Evolutionary conservation across 2,329 filamentous ascomycete species (phyloP), one percentile per base, ranked within the genome.

Genomic region (Biscogniauxia mediterranea): DNA sequence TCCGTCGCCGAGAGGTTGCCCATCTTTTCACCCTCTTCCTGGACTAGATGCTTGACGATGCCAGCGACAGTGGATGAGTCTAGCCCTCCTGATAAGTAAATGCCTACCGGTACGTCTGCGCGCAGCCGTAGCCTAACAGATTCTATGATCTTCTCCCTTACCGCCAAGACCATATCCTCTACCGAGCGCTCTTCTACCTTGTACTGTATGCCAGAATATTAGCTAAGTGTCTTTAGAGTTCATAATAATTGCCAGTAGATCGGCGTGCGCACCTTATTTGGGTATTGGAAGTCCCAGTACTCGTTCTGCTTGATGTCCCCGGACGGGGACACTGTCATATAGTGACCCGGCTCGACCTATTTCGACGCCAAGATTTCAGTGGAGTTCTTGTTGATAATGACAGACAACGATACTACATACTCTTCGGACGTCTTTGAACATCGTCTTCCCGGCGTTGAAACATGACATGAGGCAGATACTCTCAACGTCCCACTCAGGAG

Each of bases 21-120:
- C n/a, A 84, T 71, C 42, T 75, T 72, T 21, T 77, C 72, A n/a
- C 79, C 76, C 55, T 81, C 71, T 54, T 82, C 74, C 50, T 77
- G 74, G n/a, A 80, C 76, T 1, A 86, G 75, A 61, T 85, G 75
- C 0, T 78, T 79, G 2, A 81, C 79, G 66, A 87, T 85, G 2
- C 85, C 84, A 7, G 84, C 84, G 21, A 87, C 72, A 1, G 79
- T 76, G 0, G 83, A 86, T 0, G 82, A 85, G 68, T 87, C 84
- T 55, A 87, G 79, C 0, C 85, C 85, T 4, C 85, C 84, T 21
- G 78, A 82, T 0, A 87, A 73, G 60, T 84, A 86, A 56, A 87
- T 74, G 1, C 82, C 85, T 2, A 87, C 75, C 0, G 83, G 82
- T 0, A 86, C 85, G 68, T 87, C 85, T 1, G 84, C 84, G 17